phyloP scores from a whole-genome alignment of 1,284 basidiomycete species.

The Leccinum pallidistipes region DNA sequence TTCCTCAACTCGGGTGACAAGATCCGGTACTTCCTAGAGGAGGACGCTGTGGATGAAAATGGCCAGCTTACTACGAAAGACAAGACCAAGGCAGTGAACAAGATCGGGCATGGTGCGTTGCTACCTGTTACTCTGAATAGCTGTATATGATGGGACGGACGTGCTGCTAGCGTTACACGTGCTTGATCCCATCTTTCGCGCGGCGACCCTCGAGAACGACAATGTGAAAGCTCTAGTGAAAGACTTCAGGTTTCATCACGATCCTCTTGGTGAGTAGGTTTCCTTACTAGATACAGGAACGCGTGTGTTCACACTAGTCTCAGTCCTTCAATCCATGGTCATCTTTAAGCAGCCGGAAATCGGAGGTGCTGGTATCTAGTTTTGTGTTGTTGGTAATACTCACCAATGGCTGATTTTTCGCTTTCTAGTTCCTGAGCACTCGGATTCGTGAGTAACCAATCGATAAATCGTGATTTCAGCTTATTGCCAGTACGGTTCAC shows the following conservation, averaged over 20 bases:
- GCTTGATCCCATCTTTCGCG: conserved; percentile 79
- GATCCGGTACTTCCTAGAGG: conserved; percentile 88
- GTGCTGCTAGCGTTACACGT: conserved; percentile 66
- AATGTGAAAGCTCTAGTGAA: conserved; percentile 65
- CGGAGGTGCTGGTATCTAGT: conserved; percentile 74
- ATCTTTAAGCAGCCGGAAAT: conserved; percentile 90
- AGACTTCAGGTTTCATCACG: conserved; percentile 77
- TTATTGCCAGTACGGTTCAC: conserved; percentile 8
- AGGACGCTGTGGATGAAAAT: conserved; percentile 66
- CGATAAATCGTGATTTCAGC: neutral
- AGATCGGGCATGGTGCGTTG: conserved; percentile 74
- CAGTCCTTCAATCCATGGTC: conserved; percentile 93
- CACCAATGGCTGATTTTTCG: conserved; percentile 25
- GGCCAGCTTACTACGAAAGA: conserved; percentile 73
- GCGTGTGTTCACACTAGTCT: neutral
- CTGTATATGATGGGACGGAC: neutral
- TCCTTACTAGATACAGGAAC: neutral
- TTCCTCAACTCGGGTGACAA: conserved; percentile 92
- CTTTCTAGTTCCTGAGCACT: conserved; percentile 65
- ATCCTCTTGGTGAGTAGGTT: conserved; percentile 67
- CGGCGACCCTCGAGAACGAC: conserved; percentile 76
- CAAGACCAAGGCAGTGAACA: conserved; percentile 79
- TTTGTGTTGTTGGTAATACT: neutral
- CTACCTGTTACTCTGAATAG: neutral
- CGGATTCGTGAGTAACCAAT: conserved; percentile 67